Percentiles rank a stretch among this genome's conserved stretches.
Conservation (phyloP, 1,139 yeast species). For the Blastobotrys ciferrii region DNA sequence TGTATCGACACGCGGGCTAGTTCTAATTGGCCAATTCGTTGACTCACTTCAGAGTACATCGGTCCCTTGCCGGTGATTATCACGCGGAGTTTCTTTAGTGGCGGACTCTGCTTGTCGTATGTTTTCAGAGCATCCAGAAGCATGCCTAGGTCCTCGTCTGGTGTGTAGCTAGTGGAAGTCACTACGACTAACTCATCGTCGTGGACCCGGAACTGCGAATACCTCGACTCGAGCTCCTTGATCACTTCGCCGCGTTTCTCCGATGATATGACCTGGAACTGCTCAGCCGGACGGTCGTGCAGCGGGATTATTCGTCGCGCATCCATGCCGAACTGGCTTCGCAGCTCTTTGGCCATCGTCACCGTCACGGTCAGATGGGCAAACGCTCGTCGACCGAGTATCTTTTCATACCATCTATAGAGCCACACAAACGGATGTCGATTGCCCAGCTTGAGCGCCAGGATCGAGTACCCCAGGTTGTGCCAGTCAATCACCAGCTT, state of each 20-base stretch:
- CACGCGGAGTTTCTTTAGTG: conserved; percentile 54
- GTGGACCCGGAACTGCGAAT: background rate
- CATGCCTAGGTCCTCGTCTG: conserved; percentile 83
- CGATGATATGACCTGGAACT: conserved; percentile 53
- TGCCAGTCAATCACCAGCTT: conserved; percentile 91
- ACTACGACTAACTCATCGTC: conserved; percentile 61
- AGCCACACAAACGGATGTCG: conserved; percentile 62
- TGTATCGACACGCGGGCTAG: conserved; percentile 40
- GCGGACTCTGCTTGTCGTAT: conserved; percentile 42
- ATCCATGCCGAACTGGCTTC: conserved; percentile 52
- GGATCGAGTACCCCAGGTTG: conserved; percentile 81
- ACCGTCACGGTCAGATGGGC: conserved; percentile 79
- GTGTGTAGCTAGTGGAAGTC: conserved; percentile 91
- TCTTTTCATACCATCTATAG: conserved; percentile 44
- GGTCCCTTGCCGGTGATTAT: conserved; percentile 97
- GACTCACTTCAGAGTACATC: conserved; percentile 51
- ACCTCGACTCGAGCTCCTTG: conserved; percentile 41
- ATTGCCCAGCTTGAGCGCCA: conserved; percentile 59
- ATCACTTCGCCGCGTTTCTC: conserved; percentile 41
- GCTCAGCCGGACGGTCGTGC: conserved; percentile 48
- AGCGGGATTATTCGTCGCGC: conserved; percentile 41
- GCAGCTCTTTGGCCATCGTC: conserved; percentile 63
- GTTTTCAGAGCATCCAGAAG: conserved; percentile 64
- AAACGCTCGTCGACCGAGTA: conserved; percentile 60
- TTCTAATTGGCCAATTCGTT: conserved; percentile 35